Base-by-base conservation (phyloP, 805 yeast genomes). In the Saccharomyces paradoxus region DNA sequence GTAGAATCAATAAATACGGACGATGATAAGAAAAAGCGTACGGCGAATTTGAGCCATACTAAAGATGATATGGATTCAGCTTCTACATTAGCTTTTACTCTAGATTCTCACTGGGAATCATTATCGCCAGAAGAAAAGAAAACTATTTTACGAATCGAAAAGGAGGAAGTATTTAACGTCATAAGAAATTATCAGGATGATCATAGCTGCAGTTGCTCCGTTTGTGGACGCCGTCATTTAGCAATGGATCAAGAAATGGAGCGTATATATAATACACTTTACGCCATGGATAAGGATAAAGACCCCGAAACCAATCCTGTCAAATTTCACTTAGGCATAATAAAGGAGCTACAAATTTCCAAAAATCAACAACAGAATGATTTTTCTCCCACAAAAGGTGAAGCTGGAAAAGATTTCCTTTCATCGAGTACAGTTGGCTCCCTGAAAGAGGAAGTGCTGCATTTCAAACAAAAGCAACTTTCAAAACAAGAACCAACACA, bases 211-310 rank as follows among this genome's bases (percentile, higher is more conserved):
- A 77, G 81, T 55, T 91, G 97, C 66, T 73, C 83, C 3, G 82
- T 82, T 21, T 91, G 97, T 71, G 92, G 91, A 1, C 79, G 87
- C 49, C 84, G 86, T 60, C 82, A 84, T 62, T 70, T 74, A 51
- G 81, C 88, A 14, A 79, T 89, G 58, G 94, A 87, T 64, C 83
- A 81, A 60, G 96, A 88, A 66, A 76, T 90, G 63, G 89, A 84
- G 61, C 80, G 79, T 53, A 78, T 88, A 6, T 89, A 87, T 65
- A 85, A 85, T 57, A 81, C 82, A 17, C 82, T 84, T 62, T 84
- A 83, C 58, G 82, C 80, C 41, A 81, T 74, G 51, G 74, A 77
- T 44, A 77, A 72, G 56, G 63, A 62, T 26, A 60, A 60, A 24
- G 66, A 69, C 47, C 66, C 71, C 3, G 70, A 65, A 41, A 60